Percentiles rank a stretch among this genome's conserved stretches.
These are phyloP conservation scores for Stephanodiscus minutulus DNA, from an alignment of 108 stramenopile species.

Conservation along the genomic window DNA sequence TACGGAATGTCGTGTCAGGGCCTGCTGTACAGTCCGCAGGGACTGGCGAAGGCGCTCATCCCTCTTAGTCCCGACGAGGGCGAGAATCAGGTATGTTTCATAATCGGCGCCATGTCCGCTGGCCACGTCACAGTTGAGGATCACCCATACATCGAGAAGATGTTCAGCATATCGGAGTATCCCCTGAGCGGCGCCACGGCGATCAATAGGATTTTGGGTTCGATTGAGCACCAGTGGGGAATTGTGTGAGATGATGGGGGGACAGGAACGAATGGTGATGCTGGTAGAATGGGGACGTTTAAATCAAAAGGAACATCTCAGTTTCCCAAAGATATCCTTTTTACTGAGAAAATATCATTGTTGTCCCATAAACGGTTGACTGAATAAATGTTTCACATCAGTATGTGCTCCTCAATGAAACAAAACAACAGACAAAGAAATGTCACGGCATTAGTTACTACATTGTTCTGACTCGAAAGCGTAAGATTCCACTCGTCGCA, in stretches of 20 bases:
- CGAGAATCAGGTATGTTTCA: constrained; percentile 84
- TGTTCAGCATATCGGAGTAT: constrained; percentile 94
- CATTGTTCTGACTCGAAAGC: too few species aligned
- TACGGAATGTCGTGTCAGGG: constrained; percentile 90
- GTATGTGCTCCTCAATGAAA: too few species aligned
- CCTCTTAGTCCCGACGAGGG: constrained; percentile 54
- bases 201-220: constrained; percentile 85
- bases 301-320: too few species aligned
- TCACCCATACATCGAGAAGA: constrained; percentile 96
- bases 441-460: too few species aligned
- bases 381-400: too few species aligned
- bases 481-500: too few species aligned
- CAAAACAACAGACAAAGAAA: too few species aligned
- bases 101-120: constrained; percentile 96
- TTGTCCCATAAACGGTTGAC: too few species aligned
- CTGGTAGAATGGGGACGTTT: too few species aligned
- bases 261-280: background rate
- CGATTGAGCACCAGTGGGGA: constrained; percentile 95
- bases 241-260: constrained; percentile 63
- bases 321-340: too few species aligned
- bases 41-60: constrained; percentile 79
- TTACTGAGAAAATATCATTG: too few species aligned
- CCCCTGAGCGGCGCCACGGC: constrained; percentile 94
- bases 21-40: constrained; percentile 81
- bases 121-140: constrained; percentile 92